Base-by-base conservation (phyloP, 257 asterid genomes). In the Penstemon davidsonii region DNA sequence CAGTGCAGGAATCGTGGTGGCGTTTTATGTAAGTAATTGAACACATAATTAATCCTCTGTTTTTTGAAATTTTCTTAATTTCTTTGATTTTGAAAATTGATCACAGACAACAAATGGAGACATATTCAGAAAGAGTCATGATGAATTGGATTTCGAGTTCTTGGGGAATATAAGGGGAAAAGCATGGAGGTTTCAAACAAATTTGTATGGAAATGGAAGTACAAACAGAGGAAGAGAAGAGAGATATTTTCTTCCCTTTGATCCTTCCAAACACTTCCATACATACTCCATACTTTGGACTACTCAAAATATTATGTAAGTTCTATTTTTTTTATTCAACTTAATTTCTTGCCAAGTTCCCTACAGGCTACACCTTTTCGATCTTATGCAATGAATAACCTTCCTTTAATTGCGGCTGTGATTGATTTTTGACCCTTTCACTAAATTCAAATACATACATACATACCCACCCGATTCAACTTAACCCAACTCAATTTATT, bases 171-270 rank as follows among this genome's bases (percentile, higher is more conserved):
- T 93, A 42, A 79, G 66, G 57, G 97, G 98, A 45, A 88, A 93
- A 73, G 83, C 90, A 25, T 93, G 98, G 98, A 77, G 97, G 62
- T 93, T 93, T 81, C 98, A 93, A 81, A 93, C 97, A 9, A 93
- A 93, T 46, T 73, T 88, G 94, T 93, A 93, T 75, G 98, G 98
- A n/a, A 90, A 93, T 65, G 98, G 98, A 67, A 93, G 98, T 81
- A 88, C 92, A 1, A 75, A 68, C 38, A 77, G 95, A 72, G 97
- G 98, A n/a, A 81, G 98, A 72, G 98, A 93, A 78, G 98, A 93
- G 66, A 85, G 98, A 74, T 93, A 86, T 19, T 76, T 64, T 62
- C 91, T 93, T 5, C 83, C 88, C 86, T 93, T 92, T 76, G 97
- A 93, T 73, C 98, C 98, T n/a, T 84, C 96, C 3, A 83, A 78